A percentile compares a stretch with the other conserved stretches of the same genome.
These are phyloP conservation scores for Acanthamoeba triangularis DNA, from an alignment of 208 protist genomes.

Conservation along the genomic window DNA sequence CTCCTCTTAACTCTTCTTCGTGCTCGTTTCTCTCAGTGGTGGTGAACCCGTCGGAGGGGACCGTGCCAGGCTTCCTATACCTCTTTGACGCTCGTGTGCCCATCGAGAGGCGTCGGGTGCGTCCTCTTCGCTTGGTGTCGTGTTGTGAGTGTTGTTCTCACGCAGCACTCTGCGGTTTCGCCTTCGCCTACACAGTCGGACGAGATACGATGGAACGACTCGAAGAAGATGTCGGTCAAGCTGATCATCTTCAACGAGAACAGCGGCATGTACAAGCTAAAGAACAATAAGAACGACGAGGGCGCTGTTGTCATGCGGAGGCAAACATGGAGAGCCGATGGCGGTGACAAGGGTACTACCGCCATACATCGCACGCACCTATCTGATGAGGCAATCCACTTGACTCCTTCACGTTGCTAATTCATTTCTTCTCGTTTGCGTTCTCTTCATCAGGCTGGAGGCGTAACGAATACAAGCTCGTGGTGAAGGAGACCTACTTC, in stretches of 20 bases:
- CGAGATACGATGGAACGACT: conserved; percentile 71
- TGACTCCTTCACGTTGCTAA: not conserved
- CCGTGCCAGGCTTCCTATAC: conserved; percentile 54
- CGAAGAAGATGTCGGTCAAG: conserved; percentile 78
- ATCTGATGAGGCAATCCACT: not conserved
- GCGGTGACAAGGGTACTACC: conserved; percentile 27
- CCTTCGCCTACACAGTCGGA: not conserved
- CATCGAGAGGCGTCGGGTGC: conserved; percentile 54
- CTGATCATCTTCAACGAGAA: conserved; percentile 75
- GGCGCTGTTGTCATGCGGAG: conserved; percentile 75
- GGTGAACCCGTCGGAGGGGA: not conserved
- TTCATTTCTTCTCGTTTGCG: not conserved
- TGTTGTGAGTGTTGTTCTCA: not conserved
- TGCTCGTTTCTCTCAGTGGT: not conserved
- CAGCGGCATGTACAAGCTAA: conserved; percentile 74
- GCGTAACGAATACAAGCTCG: conserved; percentile 77
- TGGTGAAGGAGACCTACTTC: conserved; percentile 74
- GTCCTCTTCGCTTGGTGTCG: not conserved
- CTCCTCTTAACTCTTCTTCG: not conserved
- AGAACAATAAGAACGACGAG: conserved; percentile 79
- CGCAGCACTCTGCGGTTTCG: not conserved
- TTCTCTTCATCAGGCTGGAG: conserved; percentile 52
- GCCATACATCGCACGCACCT: not conserved
- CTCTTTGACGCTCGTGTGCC: conserved; percentile 70
- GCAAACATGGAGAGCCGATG: conserved; percentile 75